These are phyloP conservation scores for Theobroma cacao DNA, from an alignment of 345 rosid genomes.

Conservation along the genomic window DNA sequence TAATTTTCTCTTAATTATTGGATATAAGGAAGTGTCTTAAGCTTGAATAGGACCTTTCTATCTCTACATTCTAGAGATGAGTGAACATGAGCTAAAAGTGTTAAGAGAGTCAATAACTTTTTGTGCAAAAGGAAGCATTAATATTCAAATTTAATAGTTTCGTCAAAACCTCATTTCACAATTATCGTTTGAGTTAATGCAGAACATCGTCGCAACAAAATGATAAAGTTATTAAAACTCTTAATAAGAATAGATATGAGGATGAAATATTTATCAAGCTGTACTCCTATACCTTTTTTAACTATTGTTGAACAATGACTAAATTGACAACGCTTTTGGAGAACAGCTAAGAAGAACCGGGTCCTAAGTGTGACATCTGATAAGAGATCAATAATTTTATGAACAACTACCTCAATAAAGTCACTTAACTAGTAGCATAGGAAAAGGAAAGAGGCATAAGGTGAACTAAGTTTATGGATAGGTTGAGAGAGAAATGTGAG, in stretches of 20 bases:
- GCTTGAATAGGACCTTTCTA: too few relatives aligned
- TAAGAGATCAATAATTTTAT: neutral
- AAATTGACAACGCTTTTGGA: conserved; percentile 3
- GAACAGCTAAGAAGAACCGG: neutral
- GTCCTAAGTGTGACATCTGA: neutral
- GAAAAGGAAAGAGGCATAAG: neutral
- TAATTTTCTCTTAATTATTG: too few relatives aligned
- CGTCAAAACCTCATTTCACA: too few relatives aligned
- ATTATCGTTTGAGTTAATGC: too few relatives aligned
- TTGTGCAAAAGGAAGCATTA: too few relatives aligned
- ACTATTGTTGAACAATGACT: neutral
- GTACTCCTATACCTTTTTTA: neutral
- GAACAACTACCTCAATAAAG: neutral
- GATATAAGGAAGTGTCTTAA: too few relatives aligned
- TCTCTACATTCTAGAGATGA: too few relatives aligned
- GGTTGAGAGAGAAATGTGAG: neutral
- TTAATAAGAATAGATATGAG: neutral
- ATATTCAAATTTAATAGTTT: too few relatives aligned
- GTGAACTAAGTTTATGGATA: neutral
- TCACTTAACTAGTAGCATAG: neutral
- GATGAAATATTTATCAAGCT: neutral
- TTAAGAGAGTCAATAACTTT: too few relatives aligned
- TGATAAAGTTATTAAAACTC: neutral
- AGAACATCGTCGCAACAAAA: too few relatives aligned
- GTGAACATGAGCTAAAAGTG: too few relatives aligned